Evolutionary conservation across 1,284 basidiomycete genomes (phyloP).

Genomic region (Moesziomyces globuligerus): DNA sequence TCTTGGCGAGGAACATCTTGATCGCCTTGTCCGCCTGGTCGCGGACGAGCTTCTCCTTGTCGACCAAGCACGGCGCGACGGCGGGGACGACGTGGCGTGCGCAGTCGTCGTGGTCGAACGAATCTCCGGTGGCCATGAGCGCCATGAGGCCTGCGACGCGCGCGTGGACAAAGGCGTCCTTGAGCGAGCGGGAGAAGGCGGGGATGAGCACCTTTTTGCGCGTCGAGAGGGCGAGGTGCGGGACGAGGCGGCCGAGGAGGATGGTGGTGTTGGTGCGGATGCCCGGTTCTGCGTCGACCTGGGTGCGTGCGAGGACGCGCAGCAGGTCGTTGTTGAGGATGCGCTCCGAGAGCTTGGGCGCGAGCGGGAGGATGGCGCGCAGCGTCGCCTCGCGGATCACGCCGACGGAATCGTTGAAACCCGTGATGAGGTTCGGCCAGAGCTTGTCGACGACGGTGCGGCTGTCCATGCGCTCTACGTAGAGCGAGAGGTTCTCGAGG

Average conservation of each 20-base stretch:
- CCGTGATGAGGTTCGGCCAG: constrained; percentile 94
- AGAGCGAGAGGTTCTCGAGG: constrained; percentile 84
- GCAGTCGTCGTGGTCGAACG: constrained; percentile 73
- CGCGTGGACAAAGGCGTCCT: constrained; percentile 91
- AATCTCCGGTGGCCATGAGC: constrained; percentile 92
- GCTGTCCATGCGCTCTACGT: constrained; percentile 85
- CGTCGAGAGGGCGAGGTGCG: constrained; percentile 83
- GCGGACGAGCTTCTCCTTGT: constrained; percentile 60
- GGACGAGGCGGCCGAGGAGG: constrained; percentile 88
- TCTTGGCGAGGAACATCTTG: constrained; percentile 55
- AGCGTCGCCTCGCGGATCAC: constrained; percentile 94
- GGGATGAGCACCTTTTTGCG: constrained; percentile 95
- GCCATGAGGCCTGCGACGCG: constrained; percentile 95
- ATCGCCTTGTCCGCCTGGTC: constrained; percentile 60
- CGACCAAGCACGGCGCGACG: constrained; percentile 60
- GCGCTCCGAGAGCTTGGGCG: constrained; percentile 83
- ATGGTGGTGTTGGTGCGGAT: constrained; percentile 98
- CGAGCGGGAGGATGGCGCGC: constrained; percentile 83
- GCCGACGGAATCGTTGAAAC: constrained; percentile 92
- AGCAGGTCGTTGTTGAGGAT: constrained; percentile 97
- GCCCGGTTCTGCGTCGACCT: constrained; percentile 89
- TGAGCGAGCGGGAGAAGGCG: constrained; percentile 88
- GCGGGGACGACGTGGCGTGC: constrained; percentile 57
- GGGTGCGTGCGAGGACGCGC: constrained; percentile 89
- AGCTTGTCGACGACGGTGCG: constrained; percentile 85